Conservation (phyloP, 768 basidiomycete species). For the Russula earlei region DNA sequence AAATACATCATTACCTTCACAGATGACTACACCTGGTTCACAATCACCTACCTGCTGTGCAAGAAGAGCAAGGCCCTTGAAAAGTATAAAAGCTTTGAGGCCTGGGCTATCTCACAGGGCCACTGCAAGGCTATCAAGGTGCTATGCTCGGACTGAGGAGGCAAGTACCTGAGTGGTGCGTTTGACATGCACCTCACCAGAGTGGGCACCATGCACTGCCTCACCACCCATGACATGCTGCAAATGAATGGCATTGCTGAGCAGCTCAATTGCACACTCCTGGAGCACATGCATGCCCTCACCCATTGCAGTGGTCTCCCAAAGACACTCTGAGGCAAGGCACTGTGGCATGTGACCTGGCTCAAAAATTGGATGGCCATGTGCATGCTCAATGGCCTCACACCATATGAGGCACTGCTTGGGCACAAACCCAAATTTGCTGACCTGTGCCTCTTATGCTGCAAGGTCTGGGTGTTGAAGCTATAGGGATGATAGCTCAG, state of each 20-base stretch:
- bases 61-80: neutral
- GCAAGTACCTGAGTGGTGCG: neutral
- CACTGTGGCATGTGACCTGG: neutral
- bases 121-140: neutral
- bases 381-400: constrained; percentile 22
- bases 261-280: neutral
- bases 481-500: too few species aligned
- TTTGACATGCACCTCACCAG: neutral
- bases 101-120: neutral
- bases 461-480: too few species aligned
- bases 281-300: neutral
- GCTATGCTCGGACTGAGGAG: neutral
- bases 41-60: too few species aligned
- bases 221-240: neutral
- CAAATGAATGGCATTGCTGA: neutral
- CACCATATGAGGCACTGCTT: neutral
- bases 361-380: neutral
- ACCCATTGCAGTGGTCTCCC: neutral
- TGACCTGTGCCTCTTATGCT: neutral
- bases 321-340: neutral
- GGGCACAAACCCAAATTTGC: neutral
- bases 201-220: neutral
- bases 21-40: too few species aligned
- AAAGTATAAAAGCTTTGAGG: neutral
- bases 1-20: too few species aligned